These are phyloP conservation scores for Neocucurbitaria cava DNA, from an alignment of 2,329 filamentous ascomycete species.

Conservation along the genomic window DNA sequence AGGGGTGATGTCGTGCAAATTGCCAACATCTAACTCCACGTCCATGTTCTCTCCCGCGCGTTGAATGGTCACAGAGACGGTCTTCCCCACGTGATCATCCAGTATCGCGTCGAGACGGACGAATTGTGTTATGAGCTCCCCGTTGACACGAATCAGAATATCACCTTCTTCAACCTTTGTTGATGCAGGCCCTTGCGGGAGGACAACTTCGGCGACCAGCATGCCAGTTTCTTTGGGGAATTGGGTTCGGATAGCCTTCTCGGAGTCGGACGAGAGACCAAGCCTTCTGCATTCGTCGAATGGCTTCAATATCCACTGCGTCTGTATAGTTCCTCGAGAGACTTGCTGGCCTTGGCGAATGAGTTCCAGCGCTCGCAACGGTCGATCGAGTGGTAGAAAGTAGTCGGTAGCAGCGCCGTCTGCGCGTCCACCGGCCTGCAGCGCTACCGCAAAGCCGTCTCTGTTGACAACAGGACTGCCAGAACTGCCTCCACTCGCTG, in stretches of 20 bases:
- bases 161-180: slow-evolving; percentile 92
- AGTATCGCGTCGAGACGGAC: slow-evolving; percentile 89
- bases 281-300: slow-evolving; percentile 96
- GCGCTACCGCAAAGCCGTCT: slow-evolving; percentile 86
- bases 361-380: slow-evolving; percentile 83
- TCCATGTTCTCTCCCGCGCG: slow-evolving; percentile 87
- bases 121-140: slow-evolving; percentile 90
- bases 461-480: slow-evolving; percentile 97
- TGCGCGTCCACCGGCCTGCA: slow-evolving; percentile 91
- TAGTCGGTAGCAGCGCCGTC: slow-evolving; percentile 98
- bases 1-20: slow-evolving; percentile 93
- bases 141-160: slow-evolving; percentile 91
- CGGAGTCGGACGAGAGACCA: slow-evolving; percentile 83
- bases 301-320: slow-evolving; percentile 94
- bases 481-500: slow-evolving; percentile 96
- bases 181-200: slow-evolving; percentile 88
- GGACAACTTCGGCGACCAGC: slow-evolving; percentile 93
- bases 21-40: slow-evolving; percentile 82
- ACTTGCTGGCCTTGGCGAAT: slow-evolving; percentile 78
- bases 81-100: slow-evolving; percentile 81
- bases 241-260: slow-evolving; percentile 79
- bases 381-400: slow-evolving; percentile 91
- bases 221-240: slow-evolving; percentile 96
- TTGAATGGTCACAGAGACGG: slow-evolving; percentile 83
- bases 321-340: slow-evolving; percentile 95